Conservation (phyloP, 768 basidiomycete genomes). For the Amanita rubescens region DNA sequence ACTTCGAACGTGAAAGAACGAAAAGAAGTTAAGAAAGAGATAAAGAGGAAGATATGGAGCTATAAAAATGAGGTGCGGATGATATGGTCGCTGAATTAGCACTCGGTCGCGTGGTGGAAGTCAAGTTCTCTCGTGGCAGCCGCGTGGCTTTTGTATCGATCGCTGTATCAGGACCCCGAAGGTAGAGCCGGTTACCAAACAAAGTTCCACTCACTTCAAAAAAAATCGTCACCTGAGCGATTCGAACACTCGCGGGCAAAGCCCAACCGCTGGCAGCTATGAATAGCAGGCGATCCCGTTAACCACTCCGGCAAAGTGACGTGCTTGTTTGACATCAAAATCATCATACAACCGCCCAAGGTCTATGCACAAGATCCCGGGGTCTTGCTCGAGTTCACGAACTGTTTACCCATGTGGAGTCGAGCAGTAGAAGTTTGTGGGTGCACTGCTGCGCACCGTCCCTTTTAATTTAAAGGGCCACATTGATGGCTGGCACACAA, state of each 20-base stretch:
- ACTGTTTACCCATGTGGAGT: too few species aligned
- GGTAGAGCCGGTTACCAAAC: constrained; percentile 4
- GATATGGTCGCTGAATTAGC: constrained; percentile 12
- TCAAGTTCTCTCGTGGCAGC: constrained; percentile 36
- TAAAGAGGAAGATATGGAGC: constrained; percentile 10
- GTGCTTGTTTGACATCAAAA: too few species aligned
- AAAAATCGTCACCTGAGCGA: constrained; percentile 27
- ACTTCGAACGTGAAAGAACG: constrained; percentile 8
- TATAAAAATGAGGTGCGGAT: constrained; percentile 15
- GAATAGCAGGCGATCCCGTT: constrained; percentile 16
- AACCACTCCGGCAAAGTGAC: constrained; percentile 24
- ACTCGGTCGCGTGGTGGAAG: constrained; percentile 32
- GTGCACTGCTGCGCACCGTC: too few species aligned
- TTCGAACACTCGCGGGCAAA: constrained; percentile 28
- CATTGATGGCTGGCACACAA: not conserved
- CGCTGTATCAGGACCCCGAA: constrained; percentile 15
- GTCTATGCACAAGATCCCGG: too few species aligned
- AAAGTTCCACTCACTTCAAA: constrained; percentile 2
- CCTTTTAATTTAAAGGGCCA: not conserved
- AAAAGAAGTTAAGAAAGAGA: constrained; percentile 5
- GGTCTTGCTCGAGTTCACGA: too few species aligned
- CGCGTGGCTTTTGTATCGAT: constrained; percentile 32
- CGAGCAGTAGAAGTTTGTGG: too few species aligned
- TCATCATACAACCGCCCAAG: too few species aligned
- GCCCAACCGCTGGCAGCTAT: constrained; percentile 17